Percentiles rank a stretch among this genome's conserved stretches.
phyloP scores from a whole-genome alignment of 139 green algal genomes.

The Closterium sp. region DNA sequence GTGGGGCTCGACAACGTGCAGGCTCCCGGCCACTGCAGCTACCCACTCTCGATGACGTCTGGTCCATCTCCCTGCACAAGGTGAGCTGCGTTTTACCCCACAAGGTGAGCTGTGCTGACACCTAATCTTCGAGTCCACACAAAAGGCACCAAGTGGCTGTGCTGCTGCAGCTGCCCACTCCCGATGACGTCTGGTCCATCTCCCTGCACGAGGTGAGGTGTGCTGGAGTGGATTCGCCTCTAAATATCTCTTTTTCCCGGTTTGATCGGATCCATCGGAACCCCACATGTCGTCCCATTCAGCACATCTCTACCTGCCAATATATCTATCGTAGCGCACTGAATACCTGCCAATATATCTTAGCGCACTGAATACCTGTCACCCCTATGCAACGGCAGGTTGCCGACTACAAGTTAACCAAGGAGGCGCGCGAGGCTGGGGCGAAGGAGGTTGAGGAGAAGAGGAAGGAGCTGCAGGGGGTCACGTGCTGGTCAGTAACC shows the following conservation, averaged over 20 bases:
- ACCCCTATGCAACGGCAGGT: not conserved
- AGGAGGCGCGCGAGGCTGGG: slow-evolving; percentile 20
- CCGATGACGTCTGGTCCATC: slow-evolving; percentile 32
- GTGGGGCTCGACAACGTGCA: not conserved
- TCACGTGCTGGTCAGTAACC: too few species aligned
- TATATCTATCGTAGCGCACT: too few species aligned
- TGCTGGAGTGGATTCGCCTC: too few species aligned
- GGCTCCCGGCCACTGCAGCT: slow-evolving; percentile 9
- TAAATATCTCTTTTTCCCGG: too few species aligned
- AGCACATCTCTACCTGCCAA: too few species aligned
- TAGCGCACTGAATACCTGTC: not conserved
- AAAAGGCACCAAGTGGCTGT: not conserved
- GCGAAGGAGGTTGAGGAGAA: slow-evolving; percentile 22
- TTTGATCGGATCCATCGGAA: too few species aligned
- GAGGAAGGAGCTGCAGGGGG: slow-evolving; percentile 12
- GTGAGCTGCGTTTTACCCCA: slow-evolving; percentile 24
- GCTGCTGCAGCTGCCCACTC: slow-evolving; percentile 16
- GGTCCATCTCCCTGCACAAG: slow-evolving; percentile 39
- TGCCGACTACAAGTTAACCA: slow-evolving; percentile 13
- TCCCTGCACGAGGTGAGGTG: slow-evolving; percentile 13
- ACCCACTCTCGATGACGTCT: slow-evolving; percentile 10
- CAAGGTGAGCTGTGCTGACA: slow-evolving; percentile 20
- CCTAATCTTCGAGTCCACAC: not conserved
- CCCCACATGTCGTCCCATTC: too few species aligned
- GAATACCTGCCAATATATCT: not conserved